These are phyloP conservation scores for Discostella pseudostelligera DNA, from an alignment of 108 stramenopile genomes.

Conservation along the genomic window DNA sequence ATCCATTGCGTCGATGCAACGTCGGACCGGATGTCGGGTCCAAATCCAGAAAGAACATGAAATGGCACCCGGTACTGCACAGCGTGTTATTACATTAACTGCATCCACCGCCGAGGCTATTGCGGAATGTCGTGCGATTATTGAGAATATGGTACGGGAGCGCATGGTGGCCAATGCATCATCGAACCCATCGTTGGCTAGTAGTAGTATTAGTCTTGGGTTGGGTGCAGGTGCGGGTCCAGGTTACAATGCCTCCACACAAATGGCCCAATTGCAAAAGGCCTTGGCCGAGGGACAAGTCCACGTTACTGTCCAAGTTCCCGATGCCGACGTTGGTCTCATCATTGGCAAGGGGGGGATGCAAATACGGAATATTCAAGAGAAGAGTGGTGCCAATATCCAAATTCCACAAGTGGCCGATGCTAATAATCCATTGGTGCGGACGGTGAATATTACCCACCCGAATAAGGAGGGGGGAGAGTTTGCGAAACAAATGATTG, in stretches of 20 bases:
- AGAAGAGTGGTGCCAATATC: constrained; percentile 84
- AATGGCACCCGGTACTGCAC: constrained; percentile 75
- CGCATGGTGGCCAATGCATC: constrained; percentile 51
- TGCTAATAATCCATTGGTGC: constrained; percentile 56
- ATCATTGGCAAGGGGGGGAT: constrained; percentile 96
- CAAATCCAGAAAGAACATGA: constrained; percentile 92
- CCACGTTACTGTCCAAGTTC: constrained; percentile 76
- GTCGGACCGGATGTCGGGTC: constrained; percentile 69
- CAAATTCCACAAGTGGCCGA: constrained; percentile 91
- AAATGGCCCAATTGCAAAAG: constrained; percentile 68
- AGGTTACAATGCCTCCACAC: constrained; percentile 34
- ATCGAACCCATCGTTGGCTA: neutral
- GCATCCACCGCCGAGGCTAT: constrained; percentile 70
- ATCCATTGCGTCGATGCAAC: constrained; percentile 83
- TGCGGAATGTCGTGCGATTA: constrained; percentile 71
- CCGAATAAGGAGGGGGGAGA: constrained; percentile 74
- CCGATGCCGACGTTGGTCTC: constrained; percentile 90
- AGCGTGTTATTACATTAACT: constrained; percentile 81
- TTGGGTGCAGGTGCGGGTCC: constrained; percentile 20
- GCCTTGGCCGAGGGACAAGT: constrained; percentile 73
- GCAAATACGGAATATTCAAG: constrained; percentile 92
- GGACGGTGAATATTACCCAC: constrained; percentile 84
- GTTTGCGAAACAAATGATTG: constrained; percentile 68
- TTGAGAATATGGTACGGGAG: constrained; percentile 80
- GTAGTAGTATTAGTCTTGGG: too few species aligned